These are phyloP conservation scores for Penicillium sp. DNA, from an alignment of 2,329 filamentous ascomycete genomes.

Conservation along the genomic window DNA sequence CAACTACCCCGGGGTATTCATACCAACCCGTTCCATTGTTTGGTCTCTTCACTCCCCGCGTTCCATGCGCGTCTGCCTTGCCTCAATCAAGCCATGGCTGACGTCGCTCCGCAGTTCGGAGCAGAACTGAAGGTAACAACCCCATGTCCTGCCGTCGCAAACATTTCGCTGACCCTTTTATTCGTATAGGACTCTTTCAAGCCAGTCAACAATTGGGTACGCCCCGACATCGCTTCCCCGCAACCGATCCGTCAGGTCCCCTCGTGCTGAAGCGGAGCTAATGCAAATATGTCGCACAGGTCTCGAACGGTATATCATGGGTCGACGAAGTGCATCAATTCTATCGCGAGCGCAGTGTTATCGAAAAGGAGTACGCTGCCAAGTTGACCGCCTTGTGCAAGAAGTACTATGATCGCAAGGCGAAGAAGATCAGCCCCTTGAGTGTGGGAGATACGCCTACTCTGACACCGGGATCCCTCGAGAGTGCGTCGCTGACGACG, in stretches of 20 bases:
- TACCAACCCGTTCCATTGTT: not conserved
- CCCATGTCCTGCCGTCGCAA: not conserved
- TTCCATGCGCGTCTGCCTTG: conserved; percentile 28
- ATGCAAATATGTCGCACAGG: conserved; percentile 46
- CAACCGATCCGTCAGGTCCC: conserved; percentile 12
- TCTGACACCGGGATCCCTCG: conserved; percentile 92
- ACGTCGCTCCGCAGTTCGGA: conserved; percentile 83
- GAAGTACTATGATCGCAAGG: conserved; percentile 97
- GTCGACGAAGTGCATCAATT: conserved; percentile 96
- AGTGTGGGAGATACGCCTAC: conserved; percentile 92
- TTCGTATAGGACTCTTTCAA: conserved; percentile 87
- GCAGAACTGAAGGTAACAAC: conserved; percentile 79
- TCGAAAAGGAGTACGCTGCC: conserved; percentile 94
- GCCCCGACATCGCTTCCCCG: conserved; percentile 25
- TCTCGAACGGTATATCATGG: conserved; percentile 85
- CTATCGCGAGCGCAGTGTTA: conserved; percentile 88
- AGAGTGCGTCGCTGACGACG: conserved; percentile 94
- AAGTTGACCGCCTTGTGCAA: conserved; percentile 86
- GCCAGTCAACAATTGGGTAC: conserved; percentile 84
- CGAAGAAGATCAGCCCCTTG: conserved; percentile 79
- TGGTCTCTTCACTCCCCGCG: conserved; percentile 4
- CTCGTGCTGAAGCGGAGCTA: conserved; percentile 15
- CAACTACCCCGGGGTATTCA: not conserved
- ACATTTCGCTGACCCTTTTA: conserved; percentile 22
- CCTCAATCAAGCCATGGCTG: conserved; percentile 63